Conservation (phyloP, 2,329 filamentous ascomycete genomes). For the Rutstroemia sp. region DNA sequence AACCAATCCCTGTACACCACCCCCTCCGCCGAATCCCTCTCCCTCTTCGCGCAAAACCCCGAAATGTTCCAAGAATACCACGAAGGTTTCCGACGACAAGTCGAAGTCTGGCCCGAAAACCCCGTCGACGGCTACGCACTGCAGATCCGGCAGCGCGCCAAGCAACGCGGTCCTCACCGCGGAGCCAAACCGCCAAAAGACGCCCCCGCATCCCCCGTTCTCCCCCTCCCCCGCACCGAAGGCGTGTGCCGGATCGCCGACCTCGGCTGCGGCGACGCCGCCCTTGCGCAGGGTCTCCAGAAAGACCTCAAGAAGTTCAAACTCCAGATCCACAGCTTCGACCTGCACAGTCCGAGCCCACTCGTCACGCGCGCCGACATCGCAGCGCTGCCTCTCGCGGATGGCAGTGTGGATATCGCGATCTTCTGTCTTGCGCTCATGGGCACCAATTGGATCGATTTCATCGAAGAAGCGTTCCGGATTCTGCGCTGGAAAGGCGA, state of each 20-base stretch:
- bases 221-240: constrained; percentile 59
- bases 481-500: constrained; percentile 90
- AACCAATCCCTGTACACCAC: constrained; percentile 96
- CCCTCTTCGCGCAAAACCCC: constrained; percentile 75
- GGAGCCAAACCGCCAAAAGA: constrained; percentile 18
- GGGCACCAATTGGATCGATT: constrained; percentile 97
- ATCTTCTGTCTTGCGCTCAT: constrained; percentile 96
- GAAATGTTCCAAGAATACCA: constrained; percentile 97
- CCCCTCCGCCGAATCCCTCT: constrained; percentile 74
- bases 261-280: constrained; percentile 87
- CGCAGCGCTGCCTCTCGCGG: constrained; percentile 67
- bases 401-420: constrained; percentile 73
- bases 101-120: constrained; percentile 93
- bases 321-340: constrained; percentile 74
- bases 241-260: constrained; percentile 77
- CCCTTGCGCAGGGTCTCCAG: constrained; percentile 64
- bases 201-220: constrained; percentile 4
- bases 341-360: constrained; percentile 69
- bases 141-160: constrained; percentile 62
- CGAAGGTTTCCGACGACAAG: constrained; percentile 90
- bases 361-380: constrained; percentile 88
- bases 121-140: constrained; percentile 82
- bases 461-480: constrained; percentile 92
- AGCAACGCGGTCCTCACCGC: constrained; percentile 32
- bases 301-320: constrained; percentile 57